Base-by-base conservation (phyloP, 106 monocot genomes). In the Dioscorea dumetorum region DNA sequence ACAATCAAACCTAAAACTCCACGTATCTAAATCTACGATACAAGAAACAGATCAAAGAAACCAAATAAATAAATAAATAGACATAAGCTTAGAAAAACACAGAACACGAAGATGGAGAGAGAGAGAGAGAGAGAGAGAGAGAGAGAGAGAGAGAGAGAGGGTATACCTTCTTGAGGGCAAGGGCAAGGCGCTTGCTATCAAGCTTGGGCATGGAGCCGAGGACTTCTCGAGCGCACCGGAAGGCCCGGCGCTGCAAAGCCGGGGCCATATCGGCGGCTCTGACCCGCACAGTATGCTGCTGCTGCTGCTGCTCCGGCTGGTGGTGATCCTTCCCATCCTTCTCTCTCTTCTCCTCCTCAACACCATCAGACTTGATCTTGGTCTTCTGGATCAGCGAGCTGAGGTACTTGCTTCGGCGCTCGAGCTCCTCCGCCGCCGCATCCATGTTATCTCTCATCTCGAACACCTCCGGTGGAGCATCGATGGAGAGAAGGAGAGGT, bases 351-450 rank as follows among this genome's bases (percentile, higher is more conserved):
- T 18, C 32, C 73, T 53, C 35, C 61, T 73, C 73, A 14, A 17
- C 54, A 2, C 17, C 41, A 24, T 15, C 22, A 2, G 50, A 23
- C 20, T 61, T 61, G 60, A 35, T 22, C 53, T 61, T 64, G 49
- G 71, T 72, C 31, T 65, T 62, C 64, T 62, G 53, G 60, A 81
- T 72, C 51, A 81, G 67, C 15, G 66, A 68, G 62, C 81, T 81
- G 24, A 81, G 71, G 66, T 81, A 81, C 48, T 59, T 49, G 71
- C 81, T 81, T 18, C 81, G 62, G 56, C 81, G 50, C 76, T 81
- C 81, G n/a, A 81, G 81, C 71, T 81, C 81, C 66, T 65, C 81
- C 66, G 76, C 52, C 52, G 76, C 81, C 60, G 50, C 48, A 16
- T 81, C 81, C 76, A 72, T 79, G 4, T 24, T 24, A 31, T 28